Conservation (phyloP, 1,284 basidiomycete genomes). For the Marasmius sp. region DNA sequence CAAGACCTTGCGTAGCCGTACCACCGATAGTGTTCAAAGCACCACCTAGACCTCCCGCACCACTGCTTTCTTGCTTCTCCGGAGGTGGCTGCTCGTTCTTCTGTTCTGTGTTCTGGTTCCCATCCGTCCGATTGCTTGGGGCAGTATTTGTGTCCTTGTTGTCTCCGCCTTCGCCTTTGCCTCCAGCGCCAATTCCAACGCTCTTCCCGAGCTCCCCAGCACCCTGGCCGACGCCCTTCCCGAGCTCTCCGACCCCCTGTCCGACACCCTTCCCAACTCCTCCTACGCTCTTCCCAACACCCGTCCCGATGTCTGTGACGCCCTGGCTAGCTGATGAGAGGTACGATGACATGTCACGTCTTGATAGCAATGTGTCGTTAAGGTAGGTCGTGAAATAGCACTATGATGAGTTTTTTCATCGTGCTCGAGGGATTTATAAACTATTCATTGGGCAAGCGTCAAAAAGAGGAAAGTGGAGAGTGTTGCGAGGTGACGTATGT, state of each 20-base stretch:
- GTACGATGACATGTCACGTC: neutral
- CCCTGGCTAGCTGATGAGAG: neutral
- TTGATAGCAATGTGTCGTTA: neutral
- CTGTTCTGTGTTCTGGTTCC: neutral
- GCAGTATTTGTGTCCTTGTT: neutral
- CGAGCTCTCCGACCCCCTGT: neutral
- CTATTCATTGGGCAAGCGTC: too few species aligned
- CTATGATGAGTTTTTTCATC: too few species aligned
- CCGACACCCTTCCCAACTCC: neutral
- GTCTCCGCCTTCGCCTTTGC: neutral
- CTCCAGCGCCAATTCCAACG: neutral
- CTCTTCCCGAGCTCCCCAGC: conserved; percentile 1
- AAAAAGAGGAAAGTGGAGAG: too few species aligned
- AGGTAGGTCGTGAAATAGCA: neutral
- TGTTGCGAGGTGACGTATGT: too few species aligned
- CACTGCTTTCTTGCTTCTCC: neutral
- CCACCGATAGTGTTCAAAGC: neutral
- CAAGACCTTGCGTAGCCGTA: neutral
- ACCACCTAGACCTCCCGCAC: neutral
- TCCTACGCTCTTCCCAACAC: neutral
- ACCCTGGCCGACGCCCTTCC: neutral
- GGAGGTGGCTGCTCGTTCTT: neutral
- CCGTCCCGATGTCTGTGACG: neutral
- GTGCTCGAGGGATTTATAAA: too few species aligned
- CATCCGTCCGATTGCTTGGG: neutral